Base-by-base conservation (phyloP, 208 protist genomes). In the Leishmania martiniquensis region DNA sequence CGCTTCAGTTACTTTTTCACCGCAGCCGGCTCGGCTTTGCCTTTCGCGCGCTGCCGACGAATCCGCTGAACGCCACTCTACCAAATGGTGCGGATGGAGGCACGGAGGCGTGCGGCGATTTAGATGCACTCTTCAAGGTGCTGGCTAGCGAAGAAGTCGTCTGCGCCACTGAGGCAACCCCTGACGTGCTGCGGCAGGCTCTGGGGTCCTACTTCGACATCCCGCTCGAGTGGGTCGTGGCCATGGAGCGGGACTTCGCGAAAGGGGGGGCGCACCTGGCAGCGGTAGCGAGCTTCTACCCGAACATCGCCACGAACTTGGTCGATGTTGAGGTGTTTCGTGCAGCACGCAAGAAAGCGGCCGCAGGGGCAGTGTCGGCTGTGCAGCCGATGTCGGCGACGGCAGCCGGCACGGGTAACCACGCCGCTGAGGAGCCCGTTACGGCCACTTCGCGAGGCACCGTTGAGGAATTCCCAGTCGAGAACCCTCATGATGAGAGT, bases 161-260 rank as follows among this genome's bases (percentile, higher is more conserved):
- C 47, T n/a, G 69, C 12, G 77, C 68, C 7, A 84, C 71, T 32
- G 78, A 77, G 54, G 22, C 34, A 25, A 81, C 83, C 42, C 79
- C 88, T 37, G 55, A 68, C 20, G n/a, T 25, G 20, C 75, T 89
- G 47, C 54, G 84, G 29, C 75, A 83, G 32, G 73, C 73, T 22
- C n/a, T 95, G 22, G 86, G 88, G 4, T 65, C 47, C 0, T 91
- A 93, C 82, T 95, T 95, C 89, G 75, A 69, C 72, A 62, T 95
- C 32, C 81, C 85, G 5, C 49, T 83, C 44, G 68, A 69, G 32
- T 67, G 74, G 75, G 73, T 91, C 29, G 55, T 74, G 52, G 85
- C 88, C 75, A 93, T 95, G 89, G 82, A 83, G 76, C 86, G 89
- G 54, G 88, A 91, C 76, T 90, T 91, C 74, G 25, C 75, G 42